phyloP scores from a whole-genome alignment of 768 basidiomycete genomes.

The Cyathus striatus region DNA sequence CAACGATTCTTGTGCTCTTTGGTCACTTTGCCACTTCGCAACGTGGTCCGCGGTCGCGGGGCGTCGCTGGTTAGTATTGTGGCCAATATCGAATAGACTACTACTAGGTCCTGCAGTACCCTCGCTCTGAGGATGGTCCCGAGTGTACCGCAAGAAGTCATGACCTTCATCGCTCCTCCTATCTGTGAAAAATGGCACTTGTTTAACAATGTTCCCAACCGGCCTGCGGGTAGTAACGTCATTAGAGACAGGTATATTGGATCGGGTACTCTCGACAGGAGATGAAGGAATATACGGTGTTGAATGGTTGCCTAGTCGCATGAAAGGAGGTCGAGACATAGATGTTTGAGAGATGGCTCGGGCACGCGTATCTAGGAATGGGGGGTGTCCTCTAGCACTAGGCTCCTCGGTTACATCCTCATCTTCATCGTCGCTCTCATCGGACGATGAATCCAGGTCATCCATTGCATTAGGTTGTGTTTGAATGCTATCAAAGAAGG shows the following conservation, averaged over 20 bases:
- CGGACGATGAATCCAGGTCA: slow-evolving; percentile 62
- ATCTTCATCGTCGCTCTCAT: slow-evolving; percentile 31
- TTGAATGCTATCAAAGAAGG: slow-evolving; percentile 75
- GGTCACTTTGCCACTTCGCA: slow-evolving; percentile 25
- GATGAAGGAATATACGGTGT: slow-evolving; percentile 55
- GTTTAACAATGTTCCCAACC: slow-evolving; percentile 44
- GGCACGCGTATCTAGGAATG: slow-evolving; percentile 27
- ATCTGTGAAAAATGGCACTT: slow-evolving; percentile 41
- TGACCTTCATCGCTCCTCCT: slow-evolving; percentile 34
- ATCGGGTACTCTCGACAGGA: slow-evolving; percentile 23
- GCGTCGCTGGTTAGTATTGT: slow-evolving; percentile 6
- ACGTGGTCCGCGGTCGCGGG: slow-evolving; percentile 26
- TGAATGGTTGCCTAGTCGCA: slow-evolving; percentile 66
- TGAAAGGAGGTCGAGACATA: slow-evolving; percentile 38
- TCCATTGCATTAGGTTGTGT: slow-evolving; percentile 69
- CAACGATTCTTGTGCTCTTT: slow-evolving; percentile 52
- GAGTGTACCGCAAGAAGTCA: slow-evolving; percentile 42
- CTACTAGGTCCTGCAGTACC: neutral
- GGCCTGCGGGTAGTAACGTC: slow-evolving; percentile 41
- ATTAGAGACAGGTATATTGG: slow-evolving; percentile 11
- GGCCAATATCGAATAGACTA: too few species aligned
- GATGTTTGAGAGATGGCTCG: slow-evolving; percentile 30
- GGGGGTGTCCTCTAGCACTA: neutral
- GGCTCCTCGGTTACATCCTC: slow-evolving; percentile 11
- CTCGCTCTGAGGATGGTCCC: slow-evolving; percentile 27